Evolutionary conservation across 805 yeast species (phyloP), one percentile per base, ranked within the genome.

Genomic region (Ogataea ganodermae): DNA sequence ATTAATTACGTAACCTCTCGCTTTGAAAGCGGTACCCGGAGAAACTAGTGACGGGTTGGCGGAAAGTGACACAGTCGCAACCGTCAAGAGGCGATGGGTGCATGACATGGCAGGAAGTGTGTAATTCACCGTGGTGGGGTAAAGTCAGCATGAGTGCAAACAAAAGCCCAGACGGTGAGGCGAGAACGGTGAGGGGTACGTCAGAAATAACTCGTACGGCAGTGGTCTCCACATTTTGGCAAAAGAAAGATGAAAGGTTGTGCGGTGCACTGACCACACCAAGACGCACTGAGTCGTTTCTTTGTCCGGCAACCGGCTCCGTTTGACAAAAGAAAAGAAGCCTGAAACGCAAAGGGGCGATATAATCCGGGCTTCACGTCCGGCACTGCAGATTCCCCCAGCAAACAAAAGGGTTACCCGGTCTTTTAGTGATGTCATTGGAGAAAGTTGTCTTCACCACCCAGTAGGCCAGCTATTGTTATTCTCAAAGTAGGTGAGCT

Each of bases 311-410:
- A 24, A 24, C 27, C 9, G 27, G n/a, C n/a, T n/a, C n/a, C n/a
- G n/a, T n/a, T n/a, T n/a, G 23, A 17, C 36, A 33, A 33, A 33
- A 33, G 36, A 33, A 33, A 33, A 33, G 36, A 33, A n/a, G 8
- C 18, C 3, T 33, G 36, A 33, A 33, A 33, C 36, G 36, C 36
- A 23, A 9, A 18, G 18, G 10, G 21, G 21, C 6, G 36, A 33
- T 17, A 17, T 17, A 17, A 9, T 17, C 36, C 36, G 21, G n/a
- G n/a, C n/a, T n/a, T n/a, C n/a, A n/a, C n/a, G 22, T 17, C 6
- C 18, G 23, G 36, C 14, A 30, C 8, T 4, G 18, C 17, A 30
- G 6, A n/a, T 22, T 30, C 33, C 33, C 16, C 17, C 18, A 30
- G 36, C 21, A 17, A 12, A 17, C 10, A 6, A 4, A 4, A 4